A percentile compares a stretch with the other conserved stretches of the same genome.
Evolutionary conservation across 257 asterid genomes (phyloP).

Genomic region (Solanum rostratum): DNA sequence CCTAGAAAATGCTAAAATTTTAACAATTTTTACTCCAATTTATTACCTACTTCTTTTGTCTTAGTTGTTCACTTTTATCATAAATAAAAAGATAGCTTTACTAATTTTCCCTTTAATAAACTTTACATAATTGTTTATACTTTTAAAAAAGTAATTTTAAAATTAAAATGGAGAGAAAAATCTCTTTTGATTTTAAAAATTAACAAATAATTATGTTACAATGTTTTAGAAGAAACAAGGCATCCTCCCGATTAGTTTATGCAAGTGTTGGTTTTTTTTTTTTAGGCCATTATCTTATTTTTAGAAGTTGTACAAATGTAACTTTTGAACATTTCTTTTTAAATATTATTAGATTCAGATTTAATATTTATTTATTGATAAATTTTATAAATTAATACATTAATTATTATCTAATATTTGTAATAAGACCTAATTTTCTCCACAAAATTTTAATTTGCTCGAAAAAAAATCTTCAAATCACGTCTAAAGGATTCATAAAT

Average conservation of each 20-base stretch:
- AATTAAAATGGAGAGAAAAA: no score
- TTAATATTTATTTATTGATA: neutral
- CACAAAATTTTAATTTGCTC: neutral
- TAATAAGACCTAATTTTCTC: no score
- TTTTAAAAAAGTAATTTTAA: no score
- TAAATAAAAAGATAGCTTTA: no score
- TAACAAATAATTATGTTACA: neutral
- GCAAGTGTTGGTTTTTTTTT: neutral
- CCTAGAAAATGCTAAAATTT: neutral
- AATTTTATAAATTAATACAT: no score
- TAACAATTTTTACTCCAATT: neutral
- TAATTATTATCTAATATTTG: no score
- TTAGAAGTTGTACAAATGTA: neutral
- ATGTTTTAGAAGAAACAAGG: no score
- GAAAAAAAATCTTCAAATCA: neutral
- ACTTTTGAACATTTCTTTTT: neutral
- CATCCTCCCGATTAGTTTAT: neutral
- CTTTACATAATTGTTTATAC: neutral
- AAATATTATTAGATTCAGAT: neutral
- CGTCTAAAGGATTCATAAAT: neutral
- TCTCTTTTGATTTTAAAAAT: no score
- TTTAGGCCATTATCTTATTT: neutral
- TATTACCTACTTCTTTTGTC: neutral
- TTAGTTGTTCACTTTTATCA: neutral
- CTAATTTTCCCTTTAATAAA: no score